These are phyloP conservation scores for Coemansia sp. DNA, from an alignment of 192 early-diverging fungal species.

Conservation along the genomic window DNA sequence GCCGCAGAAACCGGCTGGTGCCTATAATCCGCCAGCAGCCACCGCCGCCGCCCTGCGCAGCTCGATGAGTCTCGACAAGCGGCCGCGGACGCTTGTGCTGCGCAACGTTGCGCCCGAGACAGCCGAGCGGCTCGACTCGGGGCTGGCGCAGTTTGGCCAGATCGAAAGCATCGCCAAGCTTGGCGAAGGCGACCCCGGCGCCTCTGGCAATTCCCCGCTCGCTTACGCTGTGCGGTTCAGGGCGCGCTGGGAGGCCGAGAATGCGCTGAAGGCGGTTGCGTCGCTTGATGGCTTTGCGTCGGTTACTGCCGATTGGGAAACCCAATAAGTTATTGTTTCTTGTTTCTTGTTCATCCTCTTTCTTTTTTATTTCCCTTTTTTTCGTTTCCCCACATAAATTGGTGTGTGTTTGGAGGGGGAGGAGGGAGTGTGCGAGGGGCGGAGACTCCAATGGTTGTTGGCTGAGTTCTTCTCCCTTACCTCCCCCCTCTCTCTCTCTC, in stretches of 20 bases:
- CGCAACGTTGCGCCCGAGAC: constrained; percentile 27
- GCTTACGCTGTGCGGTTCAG: constrained; percentile 37
- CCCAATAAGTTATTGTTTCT: constrained; percentile 3
- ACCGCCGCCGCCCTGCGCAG: constrained; percentile 9
- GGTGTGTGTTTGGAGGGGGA: too few species aligned
- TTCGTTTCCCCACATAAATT: not conserved
- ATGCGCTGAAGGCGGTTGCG: constrained; percentile 27
- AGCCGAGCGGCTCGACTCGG: constrained; percentile 33
- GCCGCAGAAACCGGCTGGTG: not conserved
- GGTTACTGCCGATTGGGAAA: constrained; percentile 38
- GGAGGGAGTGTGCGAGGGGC: too few species aligned
- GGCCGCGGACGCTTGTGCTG: constrained; percentile 42
- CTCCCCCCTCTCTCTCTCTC: too few species aligned
- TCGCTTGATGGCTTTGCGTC: constrained; percentile 28
- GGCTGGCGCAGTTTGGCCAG: constrained; percentile 47
- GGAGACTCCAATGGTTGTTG: too few species aligned
- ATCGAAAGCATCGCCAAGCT: constrained; percentile 28
- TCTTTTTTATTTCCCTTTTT: constrained; percentile 2
- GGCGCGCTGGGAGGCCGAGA: constrained; percentile 48
- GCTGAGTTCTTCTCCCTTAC: too few species aligned
- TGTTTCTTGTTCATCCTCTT: not conserved
- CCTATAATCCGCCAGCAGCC: not conserved
- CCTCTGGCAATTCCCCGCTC: constrained; percentile 19
- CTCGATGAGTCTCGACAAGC: constrained; percentile 47
- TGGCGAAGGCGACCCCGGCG: not conserved